Conservation (phyloP, 441 rosid genomes). For the Erodium texanum region DNA sequence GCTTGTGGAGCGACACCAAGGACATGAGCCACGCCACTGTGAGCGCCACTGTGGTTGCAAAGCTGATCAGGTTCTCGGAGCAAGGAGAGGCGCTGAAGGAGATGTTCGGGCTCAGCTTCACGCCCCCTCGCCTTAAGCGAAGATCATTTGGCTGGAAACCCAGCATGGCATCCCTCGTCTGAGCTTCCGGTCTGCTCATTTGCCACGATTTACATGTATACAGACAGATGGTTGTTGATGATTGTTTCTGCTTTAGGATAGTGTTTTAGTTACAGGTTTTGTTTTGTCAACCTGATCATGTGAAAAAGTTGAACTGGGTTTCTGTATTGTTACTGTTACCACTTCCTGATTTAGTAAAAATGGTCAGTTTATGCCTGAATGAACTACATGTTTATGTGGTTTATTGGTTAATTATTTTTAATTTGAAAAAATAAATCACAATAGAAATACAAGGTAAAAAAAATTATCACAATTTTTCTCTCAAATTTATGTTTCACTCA, state of each 20-base stretch:
- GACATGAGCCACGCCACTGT: conserved; percentile 56
- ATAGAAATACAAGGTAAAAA: no score
- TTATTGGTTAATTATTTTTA: no score
- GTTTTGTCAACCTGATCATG: neutral
- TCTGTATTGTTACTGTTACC: neutral
- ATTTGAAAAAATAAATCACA: no score
- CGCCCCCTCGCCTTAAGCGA: conserved; percentile 33
- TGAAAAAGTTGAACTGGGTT: neutral
- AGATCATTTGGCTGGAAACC: conserved; percentile 24
- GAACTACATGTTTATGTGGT: no score
- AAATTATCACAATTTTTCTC: no score
- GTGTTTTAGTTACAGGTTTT: neutral
- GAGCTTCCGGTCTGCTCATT: neutral
- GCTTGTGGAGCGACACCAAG: conserved; percentile 54
- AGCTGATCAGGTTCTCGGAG: conserved; percentile 56
- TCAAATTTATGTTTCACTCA: no score
- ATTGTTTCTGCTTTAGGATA: neutral
- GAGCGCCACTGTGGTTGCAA: conserved; percentile 68
- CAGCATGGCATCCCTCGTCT: conserved; percentile 25
- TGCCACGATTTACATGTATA: no score
- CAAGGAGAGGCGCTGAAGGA: conserved; percentile 55
- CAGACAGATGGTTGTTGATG: neutral
- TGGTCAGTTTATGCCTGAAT: neutral
- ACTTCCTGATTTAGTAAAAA: neutral
- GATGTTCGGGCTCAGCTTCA: conserved; percentile 67